phyloP scores from a whole-genome alignment of 192 early-diverging fungal species.

The Podila epicladia region DNA sequence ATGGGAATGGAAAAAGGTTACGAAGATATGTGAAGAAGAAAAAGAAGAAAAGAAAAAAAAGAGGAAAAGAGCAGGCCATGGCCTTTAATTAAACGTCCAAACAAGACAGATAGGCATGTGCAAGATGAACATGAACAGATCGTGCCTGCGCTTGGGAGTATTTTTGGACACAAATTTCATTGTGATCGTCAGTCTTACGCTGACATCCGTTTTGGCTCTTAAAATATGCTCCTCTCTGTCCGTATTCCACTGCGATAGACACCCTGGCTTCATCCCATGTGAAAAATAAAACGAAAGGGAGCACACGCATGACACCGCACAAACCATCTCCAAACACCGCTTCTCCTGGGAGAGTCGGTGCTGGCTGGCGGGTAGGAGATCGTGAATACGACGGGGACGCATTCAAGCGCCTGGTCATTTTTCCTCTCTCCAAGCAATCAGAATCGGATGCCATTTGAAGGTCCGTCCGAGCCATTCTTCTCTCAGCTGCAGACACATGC shows the following conservation, averaged over 20 bases:
- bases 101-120: background rate
- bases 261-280: constrained; percentile 2
- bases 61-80: background rate
- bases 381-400: too few relatives aligned
- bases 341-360: background rate
- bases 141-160: background rate
- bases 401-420: background rate
- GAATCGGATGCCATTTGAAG: constrained; percentile 1
- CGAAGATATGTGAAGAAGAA: background rate
- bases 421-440: background rate
- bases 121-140: background rate
- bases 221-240: background rate
- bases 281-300: background rate
- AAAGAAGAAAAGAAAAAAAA: constrained; percentile 6
- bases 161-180: too few relatives aligned
- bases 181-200: too few relatives aligned
- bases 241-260: background rate
- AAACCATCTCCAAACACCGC: background rate
- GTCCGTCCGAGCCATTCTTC: background rate
- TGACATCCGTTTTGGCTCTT: too few relatives aligned
- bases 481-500: background rate
- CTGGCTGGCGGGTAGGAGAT: too few relatives aligned
- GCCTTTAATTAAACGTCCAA: background rate
- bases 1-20: background rate
- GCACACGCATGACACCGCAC: background rate